phyloP scores from a whole-genome alignment of 805 yeast species.

The Candida silvatica region DNA sequence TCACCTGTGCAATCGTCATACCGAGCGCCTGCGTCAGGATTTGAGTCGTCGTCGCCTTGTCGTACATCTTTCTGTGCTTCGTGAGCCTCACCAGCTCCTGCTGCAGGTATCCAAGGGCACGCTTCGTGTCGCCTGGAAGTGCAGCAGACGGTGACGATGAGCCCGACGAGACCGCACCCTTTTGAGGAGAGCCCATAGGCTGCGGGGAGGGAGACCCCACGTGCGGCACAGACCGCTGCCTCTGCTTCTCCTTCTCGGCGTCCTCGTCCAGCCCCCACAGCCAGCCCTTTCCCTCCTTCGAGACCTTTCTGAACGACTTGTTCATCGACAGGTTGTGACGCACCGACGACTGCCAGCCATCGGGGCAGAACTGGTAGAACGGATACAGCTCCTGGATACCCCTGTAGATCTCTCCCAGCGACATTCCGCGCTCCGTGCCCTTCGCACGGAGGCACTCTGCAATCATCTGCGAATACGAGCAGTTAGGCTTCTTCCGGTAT shows the following conservation, averaged over 20 bases:
- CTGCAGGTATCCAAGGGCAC: conserved; percentile 75
- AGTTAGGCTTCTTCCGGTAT: conserved; percentile 75
- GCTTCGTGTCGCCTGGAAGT: conserved; percentile 52
- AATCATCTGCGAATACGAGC: conserved; percentile 73
- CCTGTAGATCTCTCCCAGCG: conserved; percentile 76
- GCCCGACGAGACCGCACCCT: neutral
- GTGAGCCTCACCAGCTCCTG: conserved; percentile 77
- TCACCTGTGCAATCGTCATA: conserved; percentile 84
- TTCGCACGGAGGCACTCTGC: conserved; percentile 67
- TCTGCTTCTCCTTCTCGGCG: conserved; percentile 65
- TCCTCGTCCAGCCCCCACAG: conserved; percentile 88
- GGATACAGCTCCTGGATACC: conserved; percentile 86
- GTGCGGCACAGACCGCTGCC: conserved; percentile 45
- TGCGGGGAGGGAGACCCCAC: conserved; percentile 36
- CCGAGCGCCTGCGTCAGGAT: conserved; percentile 87
- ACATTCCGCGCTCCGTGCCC: conserved; percentile 65
- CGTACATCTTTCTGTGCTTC: conserved; percentile 66
- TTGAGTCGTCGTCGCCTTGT: conserved; percentile 75
- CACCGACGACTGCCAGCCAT: conserved; percentile 96
- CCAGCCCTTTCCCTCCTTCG: conserved; percentile 92
- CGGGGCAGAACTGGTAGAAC: conserved; percentile 86
- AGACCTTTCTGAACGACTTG: conserved; percentile 73
- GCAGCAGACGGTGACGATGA: conserved; percentile 13
- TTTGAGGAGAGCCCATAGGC: neutral
- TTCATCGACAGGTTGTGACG: conserved; percentile 83